Evolutionary conservation across 2,329 filamentous ascomycete genomes (phyloP).

Genomic region (Arthrocladium fulminans): DNA sequence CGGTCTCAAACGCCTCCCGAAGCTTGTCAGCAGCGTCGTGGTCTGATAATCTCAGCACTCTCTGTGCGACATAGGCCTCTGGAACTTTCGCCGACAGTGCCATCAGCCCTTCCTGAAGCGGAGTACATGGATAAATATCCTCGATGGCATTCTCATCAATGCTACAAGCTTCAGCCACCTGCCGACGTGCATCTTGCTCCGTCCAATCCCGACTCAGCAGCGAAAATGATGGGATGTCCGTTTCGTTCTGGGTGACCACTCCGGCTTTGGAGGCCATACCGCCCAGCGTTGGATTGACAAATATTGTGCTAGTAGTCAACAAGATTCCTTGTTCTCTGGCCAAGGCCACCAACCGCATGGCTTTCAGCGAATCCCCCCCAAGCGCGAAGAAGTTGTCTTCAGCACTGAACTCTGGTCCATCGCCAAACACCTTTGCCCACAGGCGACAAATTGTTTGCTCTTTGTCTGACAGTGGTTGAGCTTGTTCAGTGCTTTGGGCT

Average conservation of each 20-base stretch:
- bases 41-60: slow-evolving; percentile 33
- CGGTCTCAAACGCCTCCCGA: slow-evolving; percentile 39
- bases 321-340: slow-evolving; percentile 17
- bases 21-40: slow-evolving; percentile 35
- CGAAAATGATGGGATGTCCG: slow-evolving; percentile 11
- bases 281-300: slow-evolving; percentile 32
- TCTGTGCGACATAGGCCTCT: slow-evolving; percentile 42
- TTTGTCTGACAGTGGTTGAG: slow-evolving; percentile 23
- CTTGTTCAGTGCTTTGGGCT: neutral
- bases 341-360: slow-evolving; percentile 25
- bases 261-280: slow-evolving; percentile 42
- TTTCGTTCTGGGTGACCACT: slow-evolving; percentile 15
- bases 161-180: slow-evolving; percentile 30
- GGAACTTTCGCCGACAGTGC: slow-evolving; percentile 40
- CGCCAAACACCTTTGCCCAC: slow-evolving; percentile 24
- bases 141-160: slow-evolving; percentile 26
- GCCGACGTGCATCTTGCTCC: slow-evolving; percentile 24
- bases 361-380: slow-evolving; percentile 27
- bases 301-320: slow-evolving; percentile 24
- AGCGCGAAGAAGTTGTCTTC: slow-evolving; percentile 27
- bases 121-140: slow-evolving; percentile 38
- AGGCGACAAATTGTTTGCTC: neutral
- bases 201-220: slow-evolving; percentile 22
- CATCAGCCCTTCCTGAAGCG: slow-evolving; percentile 38
- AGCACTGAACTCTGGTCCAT: slow-evolving; percentile 9